Base-by-base conservation (phyloP, 2,329 filamentous ascomycete species). In the Fusarium domesticum region DNA sequence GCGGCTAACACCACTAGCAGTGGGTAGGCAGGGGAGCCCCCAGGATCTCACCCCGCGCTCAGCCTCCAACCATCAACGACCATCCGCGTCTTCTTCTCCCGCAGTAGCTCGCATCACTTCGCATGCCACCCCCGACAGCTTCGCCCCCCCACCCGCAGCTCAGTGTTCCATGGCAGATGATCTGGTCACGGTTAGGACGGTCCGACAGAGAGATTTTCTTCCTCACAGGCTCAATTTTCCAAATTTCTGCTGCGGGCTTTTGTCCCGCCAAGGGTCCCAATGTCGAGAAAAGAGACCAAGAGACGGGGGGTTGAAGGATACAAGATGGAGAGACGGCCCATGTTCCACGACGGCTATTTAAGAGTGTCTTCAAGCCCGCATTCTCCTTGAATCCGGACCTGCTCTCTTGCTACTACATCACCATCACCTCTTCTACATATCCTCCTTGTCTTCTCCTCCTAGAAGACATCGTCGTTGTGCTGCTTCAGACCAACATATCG, bases 171-270 rank as follows among this genome's bases (percentile, higher is more conserved):
- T 42, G 47, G 48, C 56, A 57, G 56, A 57, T 58, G 56, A 58
- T 59, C 50, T 48, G 48, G 66, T 65, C 63, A 73, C 74, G 74
- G 75, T 72, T 68, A 66, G 64, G 65, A 76, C 74, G 74, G 72
- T 75, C 75, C 75, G 74, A 71, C 49, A 46, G 41, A 56, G 49
- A 48, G 45, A 54, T 48, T 44, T 39, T 45, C 47, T 45, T 33
- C 25, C 37, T 38, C 35, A 37, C 23, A 39, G 31, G 41, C 42
- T 37, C 25, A 30, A 34, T 40, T 43, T 20, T 28, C 14, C 8
- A 12, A 47, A 41, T 44, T 39, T 45, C n/a, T 54, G 47, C 47
- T 32, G 35, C 25, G 41, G 50, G 37, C 32, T 35, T 33, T 41
- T 8, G 15, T 19, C 18, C 20, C 39, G 31, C 53, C 56, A 54